These are phyloP conservation scores for Elongisporangium undulatum DNA, from an alignment of 352 stramenopile species.

Conservation along the genomic window DNA sequence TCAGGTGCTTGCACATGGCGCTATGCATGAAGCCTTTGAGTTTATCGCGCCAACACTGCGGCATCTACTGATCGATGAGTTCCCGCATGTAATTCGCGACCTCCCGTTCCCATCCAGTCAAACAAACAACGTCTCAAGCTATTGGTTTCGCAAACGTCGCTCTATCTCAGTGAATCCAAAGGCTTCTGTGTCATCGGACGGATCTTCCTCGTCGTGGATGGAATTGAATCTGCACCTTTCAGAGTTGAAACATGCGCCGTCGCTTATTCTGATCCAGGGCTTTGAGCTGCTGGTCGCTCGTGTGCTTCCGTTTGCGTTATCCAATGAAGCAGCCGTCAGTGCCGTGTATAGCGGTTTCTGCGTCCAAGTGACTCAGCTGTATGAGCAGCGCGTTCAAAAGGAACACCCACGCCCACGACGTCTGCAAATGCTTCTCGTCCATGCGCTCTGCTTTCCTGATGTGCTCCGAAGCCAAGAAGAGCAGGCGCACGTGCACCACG, in stretches of 20 bases:
- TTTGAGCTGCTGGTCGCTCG: constrained; percentile 23
- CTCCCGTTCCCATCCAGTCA: constrained; percentile 7
- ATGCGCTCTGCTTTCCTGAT: constrained; percentile 47
- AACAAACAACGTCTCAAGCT: constrained; percentile 9
- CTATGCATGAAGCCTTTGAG: constrained; percentile 37
- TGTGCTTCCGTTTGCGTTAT: constrained; percentile 27
- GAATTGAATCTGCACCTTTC: constrained; percentile 15
- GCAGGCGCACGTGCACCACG: constrained; percentile 18
- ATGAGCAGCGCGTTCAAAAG: constrained; percentile 19
- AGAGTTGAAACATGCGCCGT: constrained; percentile 28
- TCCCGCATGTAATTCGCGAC: constrained; percentile 14
- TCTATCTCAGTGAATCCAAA: neutral
- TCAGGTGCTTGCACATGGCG: constrained; percentile 22
- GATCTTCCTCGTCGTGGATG: constrained; percentile 21
- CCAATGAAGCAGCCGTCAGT: constrained; percentile 4
- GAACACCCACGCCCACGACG: constrained; percentile 18
- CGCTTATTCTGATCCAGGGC: constrained; percentile 23
- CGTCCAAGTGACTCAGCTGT: constrained; percentile 30
- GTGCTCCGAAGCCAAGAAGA: constrained; percentile 10
- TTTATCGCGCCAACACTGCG: constrained; percentile 43
- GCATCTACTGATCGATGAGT: constrained; percentile 53
- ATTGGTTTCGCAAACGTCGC: constrained; percentile 23
- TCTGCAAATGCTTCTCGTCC: constrained; percentile 33
- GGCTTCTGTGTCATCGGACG: no score
- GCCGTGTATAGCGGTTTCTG: constrained; percentile 14